These are phyloP conservation scores for Cyclotella sp. DNA, from an alignment of 108 stramenopile species.

Conservation along the genomic window DNA sequence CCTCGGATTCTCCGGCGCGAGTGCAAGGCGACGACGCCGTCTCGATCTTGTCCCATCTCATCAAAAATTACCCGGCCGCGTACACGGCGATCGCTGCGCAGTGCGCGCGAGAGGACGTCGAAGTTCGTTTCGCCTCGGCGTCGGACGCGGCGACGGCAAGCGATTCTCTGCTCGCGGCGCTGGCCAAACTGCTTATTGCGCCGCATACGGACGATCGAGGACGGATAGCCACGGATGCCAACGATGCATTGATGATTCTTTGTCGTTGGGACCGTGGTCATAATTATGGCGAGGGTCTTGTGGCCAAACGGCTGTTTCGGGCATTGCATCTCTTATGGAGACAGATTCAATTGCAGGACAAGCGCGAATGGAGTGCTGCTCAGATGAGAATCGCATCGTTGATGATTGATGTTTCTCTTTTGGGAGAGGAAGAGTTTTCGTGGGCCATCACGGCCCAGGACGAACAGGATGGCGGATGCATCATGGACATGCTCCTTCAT, in stretches of 20 bases:
- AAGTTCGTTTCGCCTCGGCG: conserved; percentile 13
- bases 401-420: conserved; percentile 45
- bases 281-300: neutral
- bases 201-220: conserved; percentile 36
- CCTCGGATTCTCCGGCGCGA: neutral
- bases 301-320: conserved; percentile 17
- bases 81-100: conserved; percentile 32
- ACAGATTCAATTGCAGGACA: conserved; percentile 26
- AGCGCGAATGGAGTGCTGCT: conserved; percentile 22
- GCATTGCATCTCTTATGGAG: conserved; percentile 26
- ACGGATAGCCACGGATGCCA: conserved; percentile 40
- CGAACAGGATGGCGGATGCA: conserved; percentile 3
- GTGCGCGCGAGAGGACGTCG: conserved; percentile 30
- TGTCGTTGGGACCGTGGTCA: conserved; percentile 26
- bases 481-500: conserved; percentile 38
- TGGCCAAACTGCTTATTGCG: conserved; percentile 33
- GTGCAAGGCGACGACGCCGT: conserved; percentile 32
- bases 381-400: conserved; percentile 41
- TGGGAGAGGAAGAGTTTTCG: conserved; percentile 40
- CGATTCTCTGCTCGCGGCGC: conserved; percentile 35
- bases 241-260: conserved; percentile 24
- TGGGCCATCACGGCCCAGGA: conserved; percentile 8
- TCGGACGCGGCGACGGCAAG: neutral
- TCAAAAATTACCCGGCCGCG: conserved; percentile 17
- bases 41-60: conserved; percentile 28